Evolutionary conservation across 805 yeast species (phyloP), one percentile per base, ranked within the genome.

Genomic region (Candida sithepensis): DNA sequence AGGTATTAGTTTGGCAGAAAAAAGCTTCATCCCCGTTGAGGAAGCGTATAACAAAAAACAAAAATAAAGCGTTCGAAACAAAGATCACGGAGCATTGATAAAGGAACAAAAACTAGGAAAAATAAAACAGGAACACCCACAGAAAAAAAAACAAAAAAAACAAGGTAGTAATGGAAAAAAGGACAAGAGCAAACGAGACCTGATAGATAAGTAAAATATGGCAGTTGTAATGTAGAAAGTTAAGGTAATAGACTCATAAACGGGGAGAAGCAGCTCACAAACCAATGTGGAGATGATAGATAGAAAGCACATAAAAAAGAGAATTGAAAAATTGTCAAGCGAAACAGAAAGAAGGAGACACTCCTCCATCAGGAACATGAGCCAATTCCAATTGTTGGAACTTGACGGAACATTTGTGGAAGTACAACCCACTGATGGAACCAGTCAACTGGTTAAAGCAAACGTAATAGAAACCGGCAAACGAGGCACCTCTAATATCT

Each of bases 401-500:
- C 64, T 79, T 84, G 53, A 86, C 95, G 1, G 91, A 83, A n/a
- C 78, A 73, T 54, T 79, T 77, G 65, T 89, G 95, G 69, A 82
- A 91, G 64, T 91, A 91, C 42, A 85, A 75, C 3, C 98, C 98
- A 42, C 78, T 74, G 22, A 91, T 79, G 6, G 80, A 70, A 6
- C 97, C 97, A 2, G 84, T 81, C 6, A 72, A 51, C 60, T 88
- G 91, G 65, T 87, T 87, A 58, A 90, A 82, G 39, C 89, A 88
- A 24, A 90, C 79, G 63, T 90, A 91, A 66, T 91, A 91, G 63
- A 90, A 90, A 0, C 98, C 98, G 39, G 90, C 96, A 65, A 84
- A 91, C 2, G 96, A 85, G 0, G 96, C 97, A 14, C 78, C 92
- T 53, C 69, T 71, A 48, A 78, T 78, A 54, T 75, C 79, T 50